Evolutionary conservation across 768 basidiomycete species (phyloP).

Genomic region (Russula olivacea): DNA sequence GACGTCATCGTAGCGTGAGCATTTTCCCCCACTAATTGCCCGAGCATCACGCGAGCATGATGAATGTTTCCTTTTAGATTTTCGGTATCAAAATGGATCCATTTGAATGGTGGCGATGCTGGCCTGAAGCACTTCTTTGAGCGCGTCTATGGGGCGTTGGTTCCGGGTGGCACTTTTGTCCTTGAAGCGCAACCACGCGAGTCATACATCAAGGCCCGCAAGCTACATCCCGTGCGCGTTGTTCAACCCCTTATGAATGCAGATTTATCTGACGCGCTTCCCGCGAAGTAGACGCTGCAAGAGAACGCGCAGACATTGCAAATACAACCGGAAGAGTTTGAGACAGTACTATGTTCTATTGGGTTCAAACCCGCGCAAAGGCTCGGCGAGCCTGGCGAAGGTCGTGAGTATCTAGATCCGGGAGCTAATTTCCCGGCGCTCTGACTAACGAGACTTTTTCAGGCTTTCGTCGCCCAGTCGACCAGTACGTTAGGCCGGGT

Average conservation of each 20-base stretch:
- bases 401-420: constrained; percentile 41
- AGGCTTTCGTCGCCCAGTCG: constrained; percentile 26
- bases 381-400: constrained; percentile 55
- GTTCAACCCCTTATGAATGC: not conserved
- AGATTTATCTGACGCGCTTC: not conserved
- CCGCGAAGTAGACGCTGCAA: constrained; percentile 41
- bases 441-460: constrained; percentile 1
- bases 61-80: constrained; percentile 43
- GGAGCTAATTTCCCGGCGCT: not conserved
- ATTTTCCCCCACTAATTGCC: not conserved
- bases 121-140: constrained; percentile 65
- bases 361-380: constrained; percentile 53
- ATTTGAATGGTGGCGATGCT: constrained; percentile 72
- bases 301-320: constrained; percentile 52
- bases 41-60: not conserved
- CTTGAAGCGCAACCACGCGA: constrained; percentile 86
- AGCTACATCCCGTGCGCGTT: constrained; percentile 51
- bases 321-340: constrained; percentile 62
- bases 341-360: constrained; percentile 44
- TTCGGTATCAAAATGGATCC: constrained; percentile 90
- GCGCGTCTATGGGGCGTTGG: constrained; percentile 51
- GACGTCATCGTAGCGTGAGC: constrained; percentile 77
- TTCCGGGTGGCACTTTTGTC: constrained; percentile 60
- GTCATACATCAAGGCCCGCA: constrained; percentile 70
- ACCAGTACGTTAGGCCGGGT: constrained; percentile 19